Evolutionary conservation across 176 grass and related monocot species (phyloP).

Genomic region (Lolium perenne): DNA sequence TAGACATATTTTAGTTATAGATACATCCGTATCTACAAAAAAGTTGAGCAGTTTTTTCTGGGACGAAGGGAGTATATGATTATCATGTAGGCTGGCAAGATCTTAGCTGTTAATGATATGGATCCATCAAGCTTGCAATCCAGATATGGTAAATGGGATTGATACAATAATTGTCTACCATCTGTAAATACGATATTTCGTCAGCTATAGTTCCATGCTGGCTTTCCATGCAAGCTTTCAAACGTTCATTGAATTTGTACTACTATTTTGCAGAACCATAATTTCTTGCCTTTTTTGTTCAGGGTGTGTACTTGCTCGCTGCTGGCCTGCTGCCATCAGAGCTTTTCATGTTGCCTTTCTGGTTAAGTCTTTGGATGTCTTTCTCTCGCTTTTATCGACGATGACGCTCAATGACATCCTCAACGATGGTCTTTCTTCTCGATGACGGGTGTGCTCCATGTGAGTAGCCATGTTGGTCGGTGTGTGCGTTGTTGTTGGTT

Average conservation of each 20-base stretch:
- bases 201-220: background rate
- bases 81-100: conserved; percentile 1
- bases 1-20: too few species aligned
- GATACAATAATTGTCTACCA: background rate
- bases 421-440: too few species aligned
- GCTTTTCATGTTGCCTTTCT: background rate
- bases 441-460: too few species aligned
- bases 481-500: too few species aligned
- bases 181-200: background rate
- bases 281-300: background rate
- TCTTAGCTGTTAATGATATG: conserved; percentile 26
- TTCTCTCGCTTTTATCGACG: too few species aligned
- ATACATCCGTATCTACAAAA: too few species aligned
- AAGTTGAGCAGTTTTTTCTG: too few species aligned
- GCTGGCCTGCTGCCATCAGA: background rate
- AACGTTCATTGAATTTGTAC: background rate
- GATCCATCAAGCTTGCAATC: conserved; percentile 11
- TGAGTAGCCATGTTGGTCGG: too few species aligned
- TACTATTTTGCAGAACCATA: background rate
- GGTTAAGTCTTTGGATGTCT: background rate
- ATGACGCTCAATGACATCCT: too few species aligned
- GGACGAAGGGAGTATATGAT: background rate
- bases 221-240: conserved; percentile 9
- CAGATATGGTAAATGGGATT: conserved; percentile 7
- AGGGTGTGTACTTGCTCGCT: background rate